phyloP scores from a whole-genome alignment of 2,329 filamentous ascomycete species.

The Cladophialophora immunda region DNA sequence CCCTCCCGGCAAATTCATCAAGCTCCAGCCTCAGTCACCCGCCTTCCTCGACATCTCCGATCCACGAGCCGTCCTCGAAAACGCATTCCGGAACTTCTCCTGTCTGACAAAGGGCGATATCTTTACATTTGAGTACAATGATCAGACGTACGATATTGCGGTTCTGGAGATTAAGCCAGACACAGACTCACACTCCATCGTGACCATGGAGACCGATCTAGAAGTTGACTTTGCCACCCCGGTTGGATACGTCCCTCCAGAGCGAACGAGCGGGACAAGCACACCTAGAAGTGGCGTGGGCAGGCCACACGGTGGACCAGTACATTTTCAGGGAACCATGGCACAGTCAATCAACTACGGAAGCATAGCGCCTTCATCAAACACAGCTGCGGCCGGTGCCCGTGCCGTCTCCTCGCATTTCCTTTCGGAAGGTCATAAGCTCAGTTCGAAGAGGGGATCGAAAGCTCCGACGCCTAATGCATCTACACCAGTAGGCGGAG shows the following conservation, averaged over 20 bases:
- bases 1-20: constrained; percentile 89
- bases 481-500: constrained; percentile 73
- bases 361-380: constrained; percentile 82
- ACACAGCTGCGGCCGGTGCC: constrained; percentile 68
- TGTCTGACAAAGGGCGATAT: constrained; percentile 92
- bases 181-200: constrained; percentile 80
- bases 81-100: constrained; percentile 94
- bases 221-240: constrained; percentile 96
- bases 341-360: constrained; percentile 97
- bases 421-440: constrained; percentile 77
- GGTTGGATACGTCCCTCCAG: constrained; percentile 91
- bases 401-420: constrained; percentile 79
- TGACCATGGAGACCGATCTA: constrained; percentile 95
- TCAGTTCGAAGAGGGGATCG: constrained; percentile 82
- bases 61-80: constrained; percentile 95
- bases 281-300: constrained; percentile 75
- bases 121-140: constrained; percentile 97
- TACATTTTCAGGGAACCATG: constrained; percentile 92
- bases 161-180: constrained; percentile 93
- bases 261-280: constrained; percentile 80
- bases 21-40: constrained; percentile 91
- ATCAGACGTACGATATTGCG: constrained; percentile 89
- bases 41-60: constrained; percentile 97
- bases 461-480: constrained; percentile 78
- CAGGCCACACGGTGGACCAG: constrained; percentile 69